Percentiles rank a stretch among this genome's conserved stretches.
Evolutionary conservation across 257 asterid species (phyloP).

Genomic region (Solanum chiquidenum): DNA sequence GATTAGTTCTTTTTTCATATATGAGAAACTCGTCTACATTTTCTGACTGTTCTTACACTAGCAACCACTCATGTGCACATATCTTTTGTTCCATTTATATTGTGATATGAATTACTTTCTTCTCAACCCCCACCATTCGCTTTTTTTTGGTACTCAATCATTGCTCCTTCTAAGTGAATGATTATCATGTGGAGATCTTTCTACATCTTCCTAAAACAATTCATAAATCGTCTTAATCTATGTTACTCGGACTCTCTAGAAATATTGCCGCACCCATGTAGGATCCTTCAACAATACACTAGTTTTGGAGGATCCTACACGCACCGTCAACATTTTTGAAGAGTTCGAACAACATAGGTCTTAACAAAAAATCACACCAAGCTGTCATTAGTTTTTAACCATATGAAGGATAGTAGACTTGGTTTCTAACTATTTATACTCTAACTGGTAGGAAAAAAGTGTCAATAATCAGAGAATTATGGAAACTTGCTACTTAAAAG

Average conservation of each 20-base stretch:
- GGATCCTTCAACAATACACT: not conserved
- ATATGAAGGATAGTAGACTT: not conserved
- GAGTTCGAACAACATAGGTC: not conserved
- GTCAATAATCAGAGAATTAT: not conserved
- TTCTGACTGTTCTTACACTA: not conserved
- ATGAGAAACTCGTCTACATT: not conserved
- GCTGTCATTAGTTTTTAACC: not conserved
- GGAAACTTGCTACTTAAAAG: not conserved
- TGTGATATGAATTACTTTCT: not conserved
- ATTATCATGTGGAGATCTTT: not conserved
- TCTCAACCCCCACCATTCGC: not conserved
- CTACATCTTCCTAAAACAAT: not conserved
- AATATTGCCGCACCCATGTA: not conserved
- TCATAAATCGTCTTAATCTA: not conserved
- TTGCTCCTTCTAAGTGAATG: not conserved
- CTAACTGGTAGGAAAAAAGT: not conserved
- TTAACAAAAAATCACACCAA: not conserved
- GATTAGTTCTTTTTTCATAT: not conserved
- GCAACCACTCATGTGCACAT: not conserved
- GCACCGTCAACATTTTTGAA: not conserved
- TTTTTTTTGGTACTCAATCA: not conserved
- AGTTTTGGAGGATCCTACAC: not conserved
- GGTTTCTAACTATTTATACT: not conserved
- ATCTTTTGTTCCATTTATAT: not conserved
- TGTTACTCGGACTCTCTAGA: not conserved